Percentiles rank a stretch among this genome's conserved stretches.
These are phyloP conservation scores for Adansonia digitata DNA, from an alignment of 345 rosid genomes.

Conservation along the genomic window DNA sequence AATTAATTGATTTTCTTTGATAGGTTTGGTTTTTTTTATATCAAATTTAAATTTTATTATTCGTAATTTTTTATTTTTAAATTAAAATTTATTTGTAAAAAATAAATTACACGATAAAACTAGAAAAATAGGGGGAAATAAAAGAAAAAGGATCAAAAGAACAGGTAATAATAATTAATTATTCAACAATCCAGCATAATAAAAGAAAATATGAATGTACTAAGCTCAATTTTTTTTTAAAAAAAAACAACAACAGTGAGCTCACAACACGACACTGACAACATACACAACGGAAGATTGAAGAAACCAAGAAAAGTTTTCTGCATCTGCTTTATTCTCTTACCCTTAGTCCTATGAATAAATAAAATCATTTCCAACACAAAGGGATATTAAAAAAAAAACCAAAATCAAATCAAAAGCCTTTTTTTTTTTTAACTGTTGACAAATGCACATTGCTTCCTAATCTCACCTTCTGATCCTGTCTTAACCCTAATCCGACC, in stretches of 20 bases:
- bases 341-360: background rate
- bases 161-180: no score
- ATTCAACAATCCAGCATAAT: background rate
- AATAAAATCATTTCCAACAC: background rate
- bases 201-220: background rate
- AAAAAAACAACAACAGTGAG: background rate
- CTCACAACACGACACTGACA: background rate
- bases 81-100: no score
- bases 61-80: no score
- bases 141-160: no score
- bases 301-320: background rate
- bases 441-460: slow-evolving; percentile 66
- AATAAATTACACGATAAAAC: no score
- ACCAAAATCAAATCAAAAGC: slow-evolving; percentile 1
- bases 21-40: no score
- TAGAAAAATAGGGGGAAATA: no score
- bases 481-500: slow-evolving; percentile 62
- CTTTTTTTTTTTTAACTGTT: slow-evolving; percentile 37
- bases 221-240: no score
- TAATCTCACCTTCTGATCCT: slow-evolving; percentile 61
- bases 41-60: no score
- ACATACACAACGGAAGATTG: no score
- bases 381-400: background rate
- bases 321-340: background rate
- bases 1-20: no score